Percentiles rank a stretch among this genome's conserved stretches.
Evolutionary conservation across 345 rosid species (phyloP).

Genomic region (Brassica juncea): DNA sequence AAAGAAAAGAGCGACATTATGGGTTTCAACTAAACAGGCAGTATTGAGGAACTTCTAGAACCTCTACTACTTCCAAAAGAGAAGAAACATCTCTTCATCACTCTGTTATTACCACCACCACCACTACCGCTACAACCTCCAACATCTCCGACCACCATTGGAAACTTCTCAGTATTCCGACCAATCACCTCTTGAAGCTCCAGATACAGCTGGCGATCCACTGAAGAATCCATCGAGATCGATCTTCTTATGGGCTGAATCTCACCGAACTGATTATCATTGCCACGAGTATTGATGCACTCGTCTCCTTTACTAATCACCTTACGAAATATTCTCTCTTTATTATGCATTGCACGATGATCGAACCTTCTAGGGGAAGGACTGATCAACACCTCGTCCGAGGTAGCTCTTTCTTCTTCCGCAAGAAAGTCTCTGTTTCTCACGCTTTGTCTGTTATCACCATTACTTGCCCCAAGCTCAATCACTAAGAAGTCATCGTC

Average conservation of each 20-base stretch:
- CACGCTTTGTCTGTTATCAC: conserved; percentile 17
- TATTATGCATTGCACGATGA: conserved; percentile 37
- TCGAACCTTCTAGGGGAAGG: conserved; percentile 49
- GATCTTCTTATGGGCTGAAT: conserved; percentile 86
- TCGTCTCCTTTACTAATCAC: conserved; percentile 91
- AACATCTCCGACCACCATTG: conserved; percentile 30
- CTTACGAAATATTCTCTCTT: conserved; percentile 45
- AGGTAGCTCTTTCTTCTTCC: conserved; percentile 49
- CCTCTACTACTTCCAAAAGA: conserved; percentile 66
- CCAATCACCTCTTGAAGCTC: conserved; percentile 62
- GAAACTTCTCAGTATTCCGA: conserved; percentile 40
- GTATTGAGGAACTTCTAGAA: conserved; percentile 64
- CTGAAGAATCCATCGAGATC: conserved; percentile 86
- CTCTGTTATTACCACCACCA: conserved; percentile 38
- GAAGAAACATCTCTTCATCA: conserved; percentile 67
- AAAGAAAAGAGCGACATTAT: conserved; percentile 21
- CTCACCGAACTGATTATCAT: conserved; percentile 50
- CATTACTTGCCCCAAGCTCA: conserved; percentile 52
- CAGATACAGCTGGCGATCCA: conserved; percentile 58
- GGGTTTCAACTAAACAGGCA: conserved; percentile 59
- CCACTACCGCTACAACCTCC: conserved; percentile 32
- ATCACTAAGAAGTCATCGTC: conserved; percentile 82
- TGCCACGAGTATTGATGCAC: conserved; percentile 67
- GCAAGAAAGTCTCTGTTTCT: conserved; percentile 45
- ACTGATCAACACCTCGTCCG: conserved; percentile 42